These are phyloP conservation scores for Euphorbia schlechtendalii DNA, from an alignment of 441 rosid genomes.

Conservation along the genomic window DNA sequence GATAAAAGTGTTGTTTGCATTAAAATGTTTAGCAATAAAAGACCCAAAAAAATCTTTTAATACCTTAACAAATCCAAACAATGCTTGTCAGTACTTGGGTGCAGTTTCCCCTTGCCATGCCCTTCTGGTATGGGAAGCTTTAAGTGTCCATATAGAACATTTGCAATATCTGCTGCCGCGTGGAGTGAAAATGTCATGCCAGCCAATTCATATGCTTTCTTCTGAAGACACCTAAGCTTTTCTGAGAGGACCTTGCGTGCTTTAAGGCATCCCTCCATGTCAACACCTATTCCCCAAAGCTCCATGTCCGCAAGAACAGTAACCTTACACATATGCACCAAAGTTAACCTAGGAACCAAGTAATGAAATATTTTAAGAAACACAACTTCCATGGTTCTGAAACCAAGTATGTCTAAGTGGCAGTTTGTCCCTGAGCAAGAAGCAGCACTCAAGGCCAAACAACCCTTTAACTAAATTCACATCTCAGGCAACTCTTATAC, in stretches of 20 bases:
- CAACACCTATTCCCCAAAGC: slow-evolving; percentile 90
- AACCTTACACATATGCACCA: slow-evolving; percentile 47
- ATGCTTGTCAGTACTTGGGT: slow-evolving; percentile 92
- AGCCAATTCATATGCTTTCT: slow-evolving; percentile 76
- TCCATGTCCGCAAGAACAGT: slow-evolving; percentile 96
- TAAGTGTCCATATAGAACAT: slow-evolving; percentile 74
- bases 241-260: slow-evolving; percentile 67
- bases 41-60: neutral
- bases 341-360: slow-evolving; percentile 15
- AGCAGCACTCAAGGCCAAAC: too few species aligned
- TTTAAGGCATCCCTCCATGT: slow-evolving; percentile 80
- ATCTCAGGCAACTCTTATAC: neutral
- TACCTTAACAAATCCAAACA: slow-evolving; percentile 90
- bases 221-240: slow-evolving; percentile 76
- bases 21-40: neutral
- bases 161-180: slow-evolving; percentile 85
- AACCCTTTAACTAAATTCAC: neutral
- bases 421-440: too few species aligned
- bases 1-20: neutral
- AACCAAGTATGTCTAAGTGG: neutral
- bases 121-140: slow-evolving; percentile 73
- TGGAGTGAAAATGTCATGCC: slow-evolving; percentile 80
- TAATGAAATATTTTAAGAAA: too few species aligned
- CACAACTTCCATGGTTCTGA: slow-evolving; percentile 6
- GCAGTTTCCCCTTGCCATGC: slow-evolving; percentile 64